A percentile compares a stretch with the other conserved stretches of the same genome.
These are phyloP conservation scores for Cladophialophora psammophila DNA, from an alignment of 2,329 filamentous ascomycete species.

Conservation along the genomic window DNA sequence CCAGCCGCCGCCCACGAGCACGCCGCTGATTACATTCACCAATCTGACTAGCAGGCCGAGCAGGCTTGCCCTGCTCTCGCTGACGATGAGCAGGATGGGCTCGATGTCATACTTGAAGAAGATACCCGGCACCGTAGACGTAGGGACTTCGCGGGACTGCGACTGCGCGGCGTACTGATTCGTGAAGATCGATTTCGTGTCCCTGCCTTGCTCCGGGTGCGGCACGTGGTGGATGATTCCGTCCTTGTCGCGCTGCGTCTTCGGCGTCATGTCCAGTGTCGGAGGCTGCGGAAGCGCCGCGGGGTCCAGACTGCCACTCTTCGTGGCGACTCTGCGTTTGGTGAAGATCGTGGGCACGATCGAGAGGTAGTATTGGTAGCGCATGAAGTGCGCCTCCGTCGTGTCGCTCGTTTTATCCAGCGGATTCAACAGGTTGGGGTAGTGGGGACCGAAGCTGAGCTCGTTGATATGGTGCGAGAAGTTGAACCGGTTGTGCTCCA, in stretches of 20 bases:
- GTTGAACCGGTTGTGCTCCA: constrained; percentile 92
- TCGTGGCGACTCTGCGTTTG: constrained; percentile 51
- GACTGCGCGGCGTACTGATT: constrained; percentile 98
- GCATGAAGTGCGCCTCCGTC: constrained; percentile 82
- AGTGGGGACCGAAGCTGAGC: constrained; percentile 96
- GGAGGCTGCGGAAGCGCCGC: constrained; percentile 47
- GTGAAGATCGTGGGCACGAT: constrained; percentile 94
- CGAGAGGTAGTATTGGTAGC: constrained; percentile 97
- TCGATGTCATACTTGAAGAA: constrained; percentile 99
- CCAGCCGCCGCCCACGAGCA: constrained; percentile 94
- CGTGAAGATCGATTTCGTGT: constrained; percentile 74
- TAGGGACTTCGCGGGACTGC: constrained; percentile 74
- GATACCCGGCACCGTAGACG: constrained; percentile 80
- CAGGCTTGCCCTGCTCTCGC: constrained; percentile 79
- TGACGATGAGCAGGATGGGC: constrained; percentile 85
- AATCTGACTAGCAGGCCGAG: constrained; percentile 79
- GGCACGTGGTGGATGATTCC: constrained; percentile 36
- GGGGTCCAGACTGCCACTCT: constrained; percentile 51
- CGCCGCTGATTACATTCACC: constrained; percentile 88
- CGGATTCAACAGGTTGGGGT: constrained; percentile 90
- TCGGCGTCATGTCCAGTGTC: constrained; percentile 46
- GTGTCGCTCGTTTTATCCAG: constrained; percentile 87
- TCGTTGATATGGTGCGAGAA: constrained; percentile 97
- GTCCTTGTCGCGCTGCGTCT: constrained; percentile 44
- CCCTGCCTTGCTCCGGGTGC: constrained; percentile 37